These are phyloP conservation scores for Metarhizium robertsii DNA, from an alignment of 2,329 filamentous ascomycete species.

Conservation along the genomic window DNA sequence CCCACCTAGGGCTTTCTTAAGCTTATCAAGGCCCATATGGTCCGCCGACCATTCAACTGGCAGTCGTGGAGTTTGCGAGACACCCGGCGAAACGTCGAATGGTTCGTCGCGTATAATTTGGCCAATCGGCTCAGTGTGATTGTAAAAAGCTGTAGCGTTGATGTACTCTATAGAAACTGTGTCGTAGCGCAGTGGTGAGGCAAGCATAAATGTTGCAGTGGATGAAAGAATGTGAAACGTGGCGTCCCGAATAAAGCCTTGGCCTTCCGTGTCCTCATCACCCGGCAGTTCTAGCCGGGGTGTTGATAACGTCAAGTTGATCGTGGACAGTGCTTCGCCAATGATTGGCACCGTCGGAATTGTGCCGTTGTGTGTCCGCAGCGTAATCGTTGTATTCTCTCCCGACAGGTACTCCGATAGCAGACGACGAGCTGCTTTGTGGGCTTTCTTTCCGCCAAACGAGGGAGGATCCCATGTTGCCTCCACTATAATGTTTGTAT, in stretches of 20 bases:
- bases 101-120: slow-evolving; percentile 65
- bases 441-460: slow-evolving; percentile 52
- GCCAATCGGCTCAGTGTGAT: slow-evolving; percentile 68
- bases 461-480: slow-evolving; percentile 64
- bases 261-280: slow-evolving; percentile 24
- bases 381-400: slow-evolving; percentile 69
- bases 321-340: slow-evolving; percentile 60
- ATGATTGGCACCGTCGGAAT: slow-evolving; percentile 67
- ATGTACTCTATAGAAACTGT: slow-evolving; percentile 70
- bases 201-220: slow-evolving; percentile 73
- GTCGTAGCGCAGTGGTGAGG: slow-evolving; percentile 66
- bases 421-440: slow-evolving; percentile 57
- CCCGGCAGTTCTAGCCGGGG: slow-evolving; percentile 56
- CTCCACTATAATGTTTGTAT: slow-evolving; percentile 57
- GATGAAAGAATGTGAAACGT: slow-evolving; percentile 82
- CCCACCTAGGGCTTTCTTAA: slow-evolving; percentile 73
- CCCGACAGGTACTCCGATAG: slow-evolving; percentile 84
- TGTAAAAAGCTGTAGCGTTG: slow-evolving; percentile 79
- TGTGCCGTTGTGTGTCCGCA: slow-evolving; percentile 61
- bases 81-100: slow-evolving; percentile 69
- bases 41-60: slow-evolving; percentile 74
- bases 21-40: slow-evolving; percentile 72
- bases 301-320: slow-evolving; percentile 63
- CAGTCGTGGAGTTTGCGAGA: slow-evolving; percentile 62
- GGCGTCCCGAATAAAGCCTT: slow-evolving; percentile 73